These are phyloP conservation scores for Exophiala mesophila DNA, from an alignment of 2,329 filamentous ascomycete species.

Conservation along the genomic window DNA sequence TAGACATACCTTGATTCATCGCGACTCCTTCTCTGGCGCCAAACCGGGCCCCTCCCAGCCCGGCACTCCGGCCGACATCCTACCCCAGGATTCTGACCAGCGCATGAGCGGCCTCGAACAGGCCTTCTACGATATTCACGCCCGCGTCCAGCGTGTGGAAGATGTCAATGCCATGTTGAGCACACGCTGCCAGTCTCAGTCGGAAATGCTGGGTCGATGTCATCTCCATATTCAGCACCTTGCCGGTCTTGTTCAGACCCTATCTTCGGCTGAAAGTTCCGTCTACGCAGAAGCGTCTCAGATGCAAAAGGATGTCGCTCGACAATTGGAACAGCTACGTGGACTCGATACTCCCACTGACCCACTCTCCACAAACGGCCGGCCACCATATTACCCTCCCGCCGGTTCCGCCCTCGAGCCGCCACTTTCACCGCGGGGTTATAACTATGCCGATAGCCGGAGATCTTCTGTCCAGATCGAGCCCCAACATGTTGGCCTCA, in stretches of 20 bases:
- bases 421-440: slow-evolving; percentile 81
- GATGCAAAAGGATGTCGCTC: slow-evolving; percentile 60
- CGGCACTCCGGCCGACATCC: slow-evolving; percentile 76
- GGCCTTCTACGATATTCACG: slow-evolving; percentile 72
- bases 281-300: slow-evolving; percentile 63
- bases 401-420: slow-evolving; percentile 60
- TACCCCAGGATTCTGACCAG: slow-evolving; percentile 69
- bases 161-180: slow-evolving; percentile 76
- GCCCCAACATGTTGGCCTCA: slow-evolving; percentile 33
- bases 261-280: slow-evolving; percentile 70
- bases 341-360: slow-evolving; percentile 61
- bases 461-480: slow-evolving; percentile 62
- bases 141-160: slow-evolving; percentile 73
- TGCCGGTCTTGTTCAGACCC: slow-evolving; percentile 26
- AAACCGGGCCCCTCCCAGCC: slow-evolving; percentile 73
- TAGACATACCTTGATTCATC: slow-evolving; percentile 84
- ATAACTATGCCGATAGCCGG: slow-evolving; percentile 78
- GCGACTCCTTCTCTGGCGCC: slow-evolving; percentile 76
- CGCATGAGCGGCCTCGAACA: slow-evolving; percentile 74
- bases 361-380: slow-evolving; percentile 56
- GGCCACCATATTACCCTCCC: slow-evolving; percentile 57
- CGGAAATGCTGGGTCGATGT: slow-evolving; percentile 72
- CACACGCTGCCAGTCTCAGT: slow-evolving; percentile 72
- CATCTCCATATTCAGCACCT: slow-evolving; percentile 51
- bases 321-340: slow-evolving; percentile 56